Percentiles rank a stretch among this genome's conserved stretches.
These are phyloP conservation scores for Beverwykella pulmonaria DNA, from an alignment of 495 filamentous ascomycete genomes.

Conservation along the genomic window DNA sequence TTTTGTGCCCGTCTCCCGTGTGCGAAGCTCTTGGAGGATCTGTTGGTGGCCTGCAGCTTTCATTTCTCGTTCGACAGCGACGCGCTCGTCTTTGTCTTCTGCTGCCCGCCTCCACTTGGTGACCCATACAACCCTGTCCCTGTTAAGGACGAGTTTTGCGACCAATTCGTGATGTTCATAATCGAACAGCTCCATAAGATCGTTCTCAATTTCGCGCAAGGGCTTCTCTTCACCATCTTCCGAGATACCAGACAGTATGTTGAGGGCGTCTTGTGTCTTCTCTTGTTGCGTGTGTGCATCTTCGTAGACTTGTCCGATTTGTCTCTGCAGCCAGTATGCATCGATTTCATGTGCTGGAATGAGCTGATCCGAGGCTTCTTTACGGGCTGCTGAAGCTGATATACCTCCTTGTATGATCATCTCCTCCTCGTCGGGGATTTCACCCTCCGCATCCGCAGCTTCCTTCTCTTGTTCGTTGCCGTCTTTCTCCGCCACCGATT, in stretches of 20 bases:
- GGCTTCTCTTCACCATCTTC: constrained; percentile 80
- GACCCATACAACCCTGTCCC: constrained; percentile 91
- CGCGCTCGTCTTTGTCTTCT: constrained; percentile 76
- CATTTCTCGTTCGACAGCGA: constrained; percentile 85
- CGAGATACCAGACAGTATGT: constrained; percentile 72
- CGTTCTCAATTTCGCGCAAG: constrained; percentile 93
- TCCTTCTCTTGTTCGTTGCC: constrained; percentile 59
- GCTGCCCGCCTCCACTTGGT: constrained; percentile 82
- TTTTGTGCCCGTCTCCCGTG: constrained; percentile 56
- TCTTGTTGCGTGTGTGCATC: constrained; percentile 90
- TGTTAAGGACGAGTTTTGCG: constrained; percentile 86
- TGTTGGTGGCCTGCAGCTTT: constrained; percentile 79
- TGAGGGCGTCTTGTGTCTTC: constrained; percentile 78
- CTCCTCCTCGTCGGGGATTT: constrained; percentile 51
- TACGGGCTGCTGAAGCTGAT: constrained; percentile 48
- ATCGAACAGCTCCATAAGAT: constrained; percentile 96
- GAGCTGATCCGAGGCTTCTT: constrained; percentile 59
- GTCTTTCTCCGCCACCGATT: constrained; percentile 43
- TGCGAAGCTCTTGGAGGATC: constrained; percentile 82
- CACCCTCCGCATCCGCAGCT: constrained; percentile 55
- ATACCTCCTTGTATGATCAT: constrained; percentile 76
- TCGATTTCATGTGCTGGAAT: constrained; percentile 87
- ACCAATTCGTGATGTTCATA: constrained; percentile 95
- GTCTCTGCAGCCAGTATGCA: constrained; percentile 94
- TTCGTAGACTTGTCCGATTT: constrained; percentile 82